A percentile compares a stretch with the other conserved stretches of the same genome.
phyloP scores from a whole-genome alignment of 2,329 filamentous ascomycete genomes.

The Apiospora hydei region DNA sequence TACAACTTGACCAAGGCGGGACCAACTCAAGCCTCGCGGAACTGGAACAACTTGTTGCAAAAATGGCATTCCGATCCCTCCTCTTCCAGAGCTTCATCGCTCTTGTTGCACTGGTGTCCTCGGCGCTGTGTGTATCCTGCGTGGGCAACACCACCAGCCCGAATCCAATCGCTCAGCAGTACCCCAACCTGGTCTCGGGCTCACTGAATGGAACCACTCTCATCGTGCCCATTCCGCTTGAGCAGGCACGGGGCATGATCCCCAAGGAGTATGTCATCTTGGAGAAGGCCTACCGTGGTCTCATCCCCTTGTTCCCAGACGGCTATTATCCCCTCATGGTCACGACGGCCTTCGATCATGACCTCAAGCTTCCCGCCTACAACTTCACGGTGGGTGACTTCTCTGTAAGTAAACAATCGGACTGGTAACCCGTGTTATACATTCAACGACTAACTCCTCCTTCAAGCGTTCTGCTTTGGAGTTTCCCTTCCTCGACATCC shows the following conservation, averaged over 20 bases:
- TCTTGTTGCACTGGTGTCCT: background rate
- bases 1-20: background rate
- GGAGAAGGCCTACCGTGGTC: slow-evolving; percentile 52
- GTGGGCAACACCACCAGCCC: slow-evolving; percentile 38
- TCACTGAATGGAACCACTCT: slow-evolving; percentile 61
- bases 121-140: background rate
- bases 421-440: background rate
- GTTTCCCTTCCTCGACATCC: slow-evolving; percentile 63
- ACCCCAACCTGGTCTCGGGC: slow-evolving; percentile 57
- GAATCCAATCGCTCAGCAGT: slow-evolving; percentile 57
- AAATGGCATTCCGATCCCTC: background rate
- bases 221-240: slow-evolving; percentile 58
- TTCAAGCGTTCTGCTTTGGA: slow-evolving; percentile 57
- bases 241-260: slow-evolving; percentile 54
- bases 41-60: background rate
- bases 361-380: slow-evolving; percentile 51
- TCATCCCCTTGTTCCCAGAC: slow-evolving; percentile 56
- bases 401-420: slow-evolving; percentile 45
- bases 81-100: background rate
- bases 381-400: slow-evolving; percentile 55
- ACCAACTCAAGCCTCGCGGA: background rate
- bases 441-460: slow-evolving; percentile 7
- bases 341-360: slow-evolving; percentile 58
- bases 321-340: slow-evolving; percentile 62
- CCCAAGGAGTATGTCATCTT: slow-evolving; percentile 58